A percentile compares a stretch with the other conserved stretches of the same genome.
Conservation (phyloP, 805 yeast genomes). For the Komagataella populi region DNA sequence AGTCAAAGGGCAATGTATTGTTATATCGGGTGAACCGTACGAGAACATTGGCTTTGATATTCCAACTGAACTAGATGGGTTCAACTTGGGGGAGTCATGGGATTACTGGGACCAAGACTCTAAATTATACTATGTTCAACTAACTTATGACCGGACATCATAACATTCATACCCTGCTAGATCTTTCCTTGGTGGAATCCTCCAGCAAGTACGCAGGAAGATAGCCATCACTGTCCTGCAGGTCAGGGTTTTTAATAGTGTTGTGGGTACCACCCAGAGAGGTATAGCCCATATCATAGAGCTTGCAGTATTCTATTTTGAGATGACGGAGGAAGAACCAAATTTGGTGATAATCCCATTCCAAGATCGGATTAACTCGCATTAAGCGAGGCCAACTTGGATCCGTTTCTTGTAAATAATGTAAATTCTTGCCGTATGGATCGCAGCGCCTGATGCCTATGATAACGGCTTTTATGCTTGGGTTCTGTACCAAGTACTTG, state of each 20-base stretch:
- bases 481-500: constrained; percentile 38
- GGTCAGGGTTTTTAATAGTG: constrained; percentile 61
- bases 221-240: constrained; percentile 18
- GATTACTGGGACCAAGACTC: constrained; percentile 64
- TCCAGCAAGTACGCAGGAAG: constrained; percentile 45
- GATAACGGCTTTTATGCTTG: constrained; percentile 54
- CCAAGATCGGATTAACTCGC: constrained; percentile 77
- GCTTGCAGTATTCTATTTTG: constrained; percentile 51
- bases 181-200: constrained; percentile 48
- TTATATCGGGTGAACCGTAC: constrained; percentile 84
- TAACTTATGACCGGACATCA: constrained; percentile 27
- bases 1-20: constrained; percentile 50
- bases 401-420: constrained; percentile 63
- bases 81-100: constrained; percentile 35
- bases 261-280: constrained; percentile 71
- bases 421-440: constrained; percentile 57
- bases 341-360: constrained; percentile 73
- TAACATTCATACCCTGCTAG: constrained; percentile 12
- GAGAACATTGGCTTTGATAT: constrained; percentile 68
- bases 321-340: constrained; percentile 69
- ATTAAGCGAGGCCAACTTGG: constrained; percentile 84
- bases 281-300: constrained; percentile 81
- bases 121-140: constrained; percentile 56
- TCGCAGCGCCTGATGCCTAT: constrained; percentile 86
- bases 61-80: constrained; percentile 29